Base-by-base conservation (phyloP, 345 rosid genomes). In the Hibiscus tridactylites region DNA sequence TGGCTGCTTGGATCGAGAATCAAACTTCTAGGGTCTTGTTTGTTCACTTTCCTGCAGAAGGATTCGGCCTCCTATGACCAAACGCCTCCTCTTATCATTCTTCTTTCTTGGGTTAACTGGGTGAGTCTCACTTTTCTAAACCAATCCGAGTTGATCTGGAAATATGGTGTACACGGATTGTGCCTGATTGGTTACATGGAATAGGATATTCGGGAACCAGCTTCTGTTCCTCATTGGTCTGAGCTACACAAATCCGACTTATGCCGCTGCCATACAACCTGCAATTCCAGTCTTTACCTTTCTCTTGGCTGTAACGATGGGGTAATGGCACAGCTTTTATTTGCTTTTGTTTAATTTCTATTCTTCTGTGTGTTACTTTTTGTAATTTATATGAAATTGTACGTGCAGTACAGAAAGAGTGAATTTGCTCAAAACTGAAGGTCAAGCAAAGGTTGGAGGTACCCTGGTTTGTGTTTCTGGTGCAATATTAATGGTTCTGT, bases 211-310 rank as follows among this genome's bases (percentile, higher is more conserved):
- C 78, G 97, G 99, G 73, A 95, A 95, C 84, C 99, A 95, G 82
- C 89, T 95, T 72, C 73, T 95, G 60, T 95, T 95, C 88, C 96
- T 95, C 71, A 67, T 95, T 72, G 99, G 99, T 83, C 93, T 95
- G 75, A 85, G 87, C 79, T 90, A 91, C 85, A 95, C 97, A 71
- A 95, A 88, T 92, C 99, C 99, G 69, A 90, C 97, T 65, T 90
- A 90, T 74, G 99, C 99, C 73, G 97, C 99, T 79, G 97, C 97
- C 50, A 90, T 85, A 80, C 99, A 95, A 81, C 99, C 99, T 73
- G 80, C 99, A 5, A 95, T 95, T 75, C 99, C 99, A 46, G 97
- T 95, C 72, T 95, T 95, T 74, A 95, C 99, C 65, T 95, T 95
- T 79, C 80, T 95, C 66, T 82, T 95, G 47, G 97, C 99, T 69